Evolutionary conservation across 805 yeast species (phyloP).

Genomic region (Myxozyma sirexii): DNA sequence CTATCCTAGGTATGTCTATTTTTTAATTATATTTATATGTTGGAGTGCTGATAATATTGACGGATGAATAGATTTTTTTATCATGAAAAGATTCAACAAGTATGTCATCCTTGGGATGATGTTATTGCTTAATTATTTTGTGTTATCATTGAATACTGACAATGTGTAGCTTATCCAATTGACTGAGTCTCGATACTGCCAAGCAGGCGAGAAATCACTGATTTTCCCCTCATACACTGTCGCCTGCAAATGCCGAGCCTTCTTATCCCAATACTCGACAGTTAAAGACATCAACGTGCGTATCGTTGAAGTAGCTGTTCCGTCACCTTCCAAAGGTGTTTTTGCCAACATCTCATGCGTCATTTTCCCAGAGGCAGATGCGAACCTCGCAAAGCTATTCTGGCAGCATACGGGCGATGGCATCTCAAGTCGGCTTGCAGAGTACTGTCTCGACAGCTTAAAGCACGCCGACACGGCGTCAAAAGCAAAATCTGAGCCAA

Average conservation of each 20-base stretch:
- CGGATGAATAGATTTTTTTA: slow-evolving; percentile 44
- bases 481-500: slow-evolving; percentile 8
- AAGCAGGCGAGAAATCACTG: slow-evolving; percentile 73
- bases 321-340: slow-evolving; percentile 35
- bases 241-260: slow-evolving; percentile 85
- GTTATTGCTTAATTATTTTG: no score
- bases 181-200: slow-evolving; percentile 72
- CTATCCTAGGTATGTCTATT: slow-evolving; percentile 81
- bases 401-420: slow-evolving; percentile 99
- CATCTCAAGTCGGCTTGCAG: slow-evolving; percentile 87
- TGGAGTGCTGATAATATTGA: no score
- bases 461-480: slow-evolving; percentile 12
- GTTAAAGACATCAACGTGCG: slow-evolving; percentile 45
- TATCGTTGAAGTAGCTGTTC: slow-evolving; percentile 40
- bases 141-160: no score
- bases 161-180: slow-evolving; percentile 21
- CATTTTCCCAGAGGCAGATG: slow-evolving; percentile 66
- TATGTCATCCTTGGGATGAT: slow-evolving; percentile 29
- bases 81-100: slow-evolving; percentile 45
- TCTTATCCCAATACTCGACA: slow-evolving; percentile 49
- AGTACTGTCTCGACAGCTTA: slow-evolving; percentile 62
- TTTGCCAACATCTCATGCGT: slow-evolving; percentile 71
- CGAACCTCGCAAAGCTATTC: slow-evolving; percentile 72
- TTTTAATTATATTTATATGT: background rate
- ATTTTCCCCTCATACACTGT: slow-evolving; percentile 75